Conservation (phyloP, 306 rosid species). For the Prunus mume region DNA sequence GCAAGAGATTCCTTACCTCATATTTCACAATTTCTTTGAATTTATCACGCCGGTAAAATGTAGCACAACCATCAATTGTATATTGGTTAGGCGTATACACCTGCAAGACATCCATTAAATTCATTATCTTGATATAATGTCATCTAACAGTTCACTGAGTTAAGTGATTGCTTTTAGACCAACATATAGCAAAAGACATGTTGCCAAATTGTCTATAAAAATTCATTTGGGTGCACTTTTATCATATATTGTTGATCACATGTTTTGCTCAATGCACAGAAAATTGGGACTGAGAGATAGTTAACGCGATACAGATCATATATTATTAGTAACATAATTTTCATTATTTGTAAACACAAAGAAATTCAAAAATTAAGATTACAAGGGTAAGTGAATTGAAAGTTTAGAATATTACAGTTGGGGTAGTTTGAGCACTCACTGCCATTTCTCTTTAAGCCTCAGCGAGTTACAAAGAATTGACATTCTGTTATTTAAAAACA, state of each 20-base stretch:
- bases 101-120: slow-evolving; percentile 18
- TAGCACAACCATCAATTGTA: slow-evolving; percentile 36
- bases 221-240: background rate
- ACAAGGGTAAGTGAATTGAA: background rate
- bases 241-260: background rate
- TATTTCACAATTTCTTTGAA: slow-evolving; percentile 23
- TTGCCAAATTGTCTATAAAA: background rate
- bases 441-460: too few species aligned
- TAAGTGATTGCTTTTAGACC: background rate
- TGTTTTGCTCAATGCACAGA: background rate
- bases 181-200: background rate
- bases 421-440: background rate
- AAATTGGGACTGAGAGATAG: background rate
- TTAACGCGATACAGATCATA: background rate
- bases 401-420: background rate
- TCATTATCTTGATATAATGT: background rate
- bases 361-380: background rate
- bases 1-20: slow-evolving; percentile 24
- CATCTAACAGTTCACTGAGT: background rate
- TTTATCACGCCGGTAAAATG: slow-evolving; percentile 25
- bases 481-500: background rate
- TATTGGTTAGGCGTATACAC: background rate
- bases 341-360: background rate
- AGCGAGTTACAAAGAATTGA: background rate
- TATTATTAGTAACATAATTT: background rate